Conservation (phyloP, 2,329 filamentous ascomycete species). For the Bipolaris victoriae region DNA sequence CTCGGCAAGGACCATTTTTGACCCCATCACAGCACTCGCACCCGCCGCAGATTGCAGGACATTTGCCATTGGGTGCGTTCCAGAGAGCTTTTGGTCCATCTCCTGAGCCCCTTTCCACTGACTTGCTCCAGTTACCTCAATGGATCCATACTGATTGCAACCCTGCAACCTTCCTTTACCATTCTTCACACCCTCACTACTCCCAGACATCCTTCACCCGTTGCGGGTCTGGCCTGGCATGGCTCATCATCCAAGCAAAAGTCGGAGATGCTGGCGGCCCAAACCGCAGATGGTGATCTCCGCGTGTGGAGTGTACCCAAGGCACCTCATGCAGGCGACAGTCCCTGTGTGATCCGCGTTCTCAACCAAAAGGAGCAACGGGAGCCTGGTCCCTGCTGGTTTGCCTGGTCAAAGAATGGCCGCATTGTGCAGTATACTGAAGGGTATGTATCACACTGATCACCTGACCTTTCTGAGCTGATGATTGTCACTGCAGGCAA, state of each 20-base stretch:
- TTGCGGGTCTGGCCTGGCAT: constrained; percentile 90
- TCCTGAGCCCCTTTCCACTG: constrained; percentile 19
- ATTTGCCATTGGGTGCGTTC: constrained; percentile 86
- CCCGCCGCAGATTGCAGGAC: constrained; percentile 89
- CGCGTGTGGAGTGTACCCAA: constrained; percentile 97
- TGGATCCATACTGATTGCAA: constrained; percentile 89
- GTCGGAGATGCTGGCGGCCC: constrained; percentile 95
- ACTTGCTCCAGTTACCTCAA: constrained; percentile 77
- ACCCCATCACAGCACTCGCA: constrained; percentile 91
- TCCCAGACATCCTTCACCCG: constrained; percentile 80
- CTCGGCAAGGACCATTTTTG: constrained; percentile 88
- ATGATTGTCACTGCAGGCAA: constrained; percentile 60
- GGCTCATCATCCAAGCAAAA: constrained; percentile 95
- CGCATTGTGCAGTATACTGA: constrained; percentile 92
- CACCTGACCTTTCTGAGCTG: constrained; percentile 21
- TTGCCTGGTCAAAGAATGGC: constrained; percentile 98
- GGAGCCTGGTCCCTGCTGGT: constrained; percentile 84
- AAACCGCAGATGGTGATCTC: constrained; percentile 89
- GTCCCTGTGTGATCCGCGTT: constrained; percentile 86
- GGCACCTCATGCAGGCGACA: constrained; percentile 68
- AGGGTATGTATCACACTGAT: constrained; percentile 66
- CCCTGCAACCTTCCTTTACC: constrained; percentile 87
- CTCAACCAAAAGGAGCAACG: constrained; percentile 80
- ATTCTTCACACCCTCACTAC: constrained; percentile 92
- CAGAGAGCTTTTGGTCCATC: background rate